Evolutionary conservation across 768 basidiomycete genomes (phyloP), one percentile per base, ranked within the genome.

Genomic region (Tylopilus cervinicoccineus): DNA sequence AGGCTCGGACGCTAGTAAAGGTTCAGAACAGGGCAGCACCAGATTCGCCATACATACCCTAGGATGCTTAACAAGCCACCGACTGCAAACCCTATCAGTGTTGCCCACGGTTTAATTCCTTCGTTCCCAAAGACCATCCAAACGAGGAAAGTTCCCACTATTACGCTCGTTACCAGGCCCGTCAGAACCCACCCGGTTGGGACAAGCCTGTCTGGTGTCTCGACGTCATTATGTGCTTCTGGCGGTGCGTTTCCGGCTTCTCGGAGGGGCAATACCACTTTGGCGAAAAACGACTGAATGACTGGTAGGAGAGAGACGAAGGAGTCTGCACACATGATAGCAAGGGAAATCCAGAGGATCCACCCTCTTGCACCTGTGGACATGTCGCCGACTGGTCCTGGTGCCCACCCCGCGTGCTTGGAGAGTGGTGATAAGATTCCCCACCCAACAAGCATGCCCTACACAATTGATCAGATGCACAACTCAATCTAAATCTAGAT

Each of bases 371-470:
- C 85, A 34, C 95, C 95, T 50, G 77, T 76, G 5, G 84, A 76
- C 78, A 93, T 91, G 56, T 91, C 88, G 1, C 84, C 82, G 6
- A 95, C 92, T 9, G 88, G 83, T 5, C 93, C 95, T 38, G 95
- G 93, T 0, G 95, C 94, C 95, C 95, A 98, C 11, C 89, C 92
- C 1, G 72, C 66, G 38, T 77, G 58, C 60, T 92, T 93, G 6
- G 93, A 79, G 7, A 97, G 61, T 6, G 95, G 95, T 0, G 92
- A 92, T n/a, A 98, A 72, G 19, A 97, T 69, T 5, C 81, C 94
- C 95, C 95, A 98, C 9, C 95, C 95, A 10, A 88, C 83, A n/a
- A 97, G 55, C 95, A 96, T 97, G 24, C 95, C 93, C 88, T 91
- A 55, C 17, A 31, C 5, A 11, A 34, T 11, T 2, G 9, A 31